Conservation (phyloP, 257 asterid species). For the Linaria vulgaris region DNA sequence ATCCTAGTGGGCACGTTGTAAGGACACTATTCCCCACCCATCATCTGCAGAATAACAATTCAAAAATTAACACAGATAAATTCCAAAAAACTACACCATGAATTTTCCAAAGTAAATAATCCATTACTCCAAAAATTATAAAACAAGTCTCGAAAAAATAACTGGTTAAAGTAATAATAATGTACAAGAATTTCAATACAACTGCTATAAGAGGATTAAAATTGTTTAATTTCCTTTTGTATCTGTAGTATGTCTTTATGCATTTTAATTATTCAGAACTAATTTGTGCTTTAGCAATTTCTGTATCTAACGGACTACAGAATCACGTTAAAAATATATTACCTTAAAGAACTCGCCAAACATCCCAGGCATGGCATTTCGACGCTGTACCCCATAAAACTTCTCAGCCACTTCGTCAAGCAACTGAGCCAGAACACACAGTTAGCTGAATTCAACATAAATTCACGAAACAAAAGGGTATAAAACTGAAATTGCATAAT, state of each 20-base stretch:
- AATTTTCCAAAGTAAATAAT: background rate
- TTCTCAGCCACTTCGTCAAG: slow-evolving; percentile 81
- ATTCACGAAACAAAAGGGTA: background rate
- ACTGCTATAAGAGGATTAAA: no score
- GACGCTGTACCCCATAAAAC: slow-evolving; percentile 78
- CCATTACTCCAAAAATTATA: no score
- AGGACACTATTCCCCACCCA: slow-evolving; percentile 53
- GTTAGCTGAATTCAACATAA: slow-evolving; percentile 6
- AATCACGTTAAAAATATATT: slow-evolving; percentile 9
- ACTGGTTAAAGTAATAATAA: no score
- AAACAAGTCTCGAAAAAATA: no score
- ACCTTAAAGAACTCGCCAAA: slow-evolving; percentile 92
- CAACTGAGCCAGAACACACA: slow-evolving; percentile 49
- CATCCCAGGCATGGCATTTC: slow-evolving; percentile 85
- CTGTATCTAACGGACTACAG: background rate
- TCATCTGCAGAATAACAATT: slow-evolving; percentile 58
- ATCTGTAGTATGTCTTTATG: no score
- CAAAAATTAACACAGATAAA: slow-evolving; percentile 6
- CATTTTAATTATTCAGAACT: no score
- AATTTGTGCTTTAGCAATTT: no score
- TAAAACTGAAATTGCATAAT: slow-evolving; percentile 33
- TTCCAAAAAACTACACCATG: background rate
- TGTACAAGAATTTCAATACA: no score
- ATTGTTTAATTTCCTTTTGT: no score
- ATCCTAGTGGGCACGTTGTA: background rate